These are phyloP conservation scores for Gossypium ekmanianum DNA, from an alignment of 345 rosid genomes.

Conservation along the genomic window DNA sequence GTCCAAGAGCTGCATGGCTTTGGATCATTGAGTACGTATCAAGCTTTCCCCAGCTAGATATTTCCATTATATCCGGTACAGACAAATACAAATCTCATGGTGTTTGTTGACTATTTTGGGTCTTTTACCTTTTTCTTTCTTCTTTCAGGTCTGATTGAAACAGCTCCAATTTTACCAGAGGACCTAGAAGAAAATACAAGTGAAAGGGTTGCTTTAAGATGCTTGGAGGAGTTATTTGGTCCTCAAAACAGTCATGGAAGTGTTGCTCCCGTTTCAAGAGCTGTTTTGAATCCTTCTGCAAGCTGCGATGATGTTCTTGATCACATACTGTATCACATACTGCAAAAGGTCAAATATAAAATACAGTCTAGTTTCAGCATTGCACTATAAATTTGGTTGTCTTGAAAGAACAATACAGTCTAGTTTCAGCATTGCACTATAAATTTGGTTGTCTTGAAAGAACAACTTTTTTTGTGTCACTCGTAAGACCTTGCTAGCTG, in stretches of 20 bases:
- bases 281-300: slow-evolving; percentile 27
- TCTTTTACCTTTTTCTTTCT: not conserved
- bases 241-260: slow-evolving; percentile 4
- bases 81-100: not conserved
- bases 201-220: slow-evolving; percentile 58
- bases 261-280: slow-evolving; percentile 23
- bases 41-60: slow-evolving; percentile 30
- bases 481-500: not conserved
- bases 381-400: not conserved
- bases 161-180: slow-evolving; percentile 33
- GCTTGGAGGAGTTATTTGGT: slow-evolving; percentile 51
- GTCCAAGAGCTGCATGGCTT: slow-evolving; percentile 37
- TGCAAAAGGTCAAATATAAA: slow-evolving; percentile 31
- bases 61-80: slow-evolving; percentile 42
- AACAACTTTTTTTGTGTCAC: not conserved
- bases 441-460: not conserved
- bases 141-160: slow-evolving; percentile 41
- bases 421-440: not conserved
- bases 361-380: not conserved
- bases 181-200: slow-evolving; percentile 27
- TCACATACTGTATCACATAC: slow-evolving; percentile 5
- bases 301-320: slow-evolving; percentile 49
- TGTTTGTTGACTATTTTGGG: not conserved
- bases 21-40: slow-evolving; percentile 59
- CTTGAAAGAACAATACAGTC: not conserved